Evolutionary conservation across 2,329 filamentous ascomycete species (phyloP).

Genomic region (Botrytis fabae): DNA sequence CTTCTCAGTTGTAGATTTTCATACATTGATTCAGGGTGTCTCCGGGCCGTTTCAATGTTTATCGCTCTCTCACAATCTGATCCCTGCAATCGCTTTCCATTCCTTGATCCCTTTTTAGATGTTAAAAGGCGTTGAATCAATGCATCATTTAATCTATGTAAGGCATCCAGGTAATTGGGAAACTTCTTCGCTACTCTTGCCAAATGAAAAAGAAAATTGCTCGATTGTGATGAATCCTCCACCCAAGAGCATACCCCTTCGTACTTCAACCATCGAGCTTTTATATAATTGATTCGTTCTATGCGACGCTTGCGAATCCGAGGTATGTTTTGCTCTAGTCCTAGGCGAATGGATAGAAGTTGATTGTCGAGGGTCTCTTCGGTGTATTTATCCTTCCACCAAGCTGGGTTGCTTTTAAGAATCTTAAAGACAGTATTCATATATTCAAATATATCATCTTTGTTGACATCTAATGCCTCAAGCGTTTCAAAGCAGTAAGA

Average conservation of each 20-base stretch:
- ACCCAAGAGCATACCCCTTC: background rate
- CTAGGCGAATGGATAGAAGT: background rate
- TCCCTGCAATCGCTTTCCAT: background rate
- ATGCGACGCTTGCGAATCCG: background rate
- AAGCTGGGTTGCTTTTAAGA: background rate
- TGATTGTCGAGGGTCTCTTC: background rate
- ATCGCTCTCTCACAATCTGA: background rate
- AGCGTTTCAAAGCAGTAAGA: background rate
- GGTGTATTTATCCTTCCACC: background rate
- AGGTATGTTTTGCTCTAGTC: background rate
- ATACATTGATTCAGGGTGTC: background rate
- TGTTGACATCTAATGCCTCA: background rate
- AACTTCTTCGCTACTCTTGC: slow-evolving; percentile 4
- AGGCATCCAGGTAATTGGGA: background rate
- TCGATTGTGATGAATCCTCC: background rate
- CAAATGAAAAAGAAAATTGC: slow-evolving; percentile 13
- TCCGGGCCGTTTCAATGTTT: background rate
- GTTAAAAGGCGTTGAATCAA: background rate
- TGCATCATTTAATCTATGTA: slow-evolving; percentile 1
- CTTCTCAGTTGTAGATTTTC: background rate
- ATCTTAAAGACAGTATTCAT: slow-evolving; percentile 6
- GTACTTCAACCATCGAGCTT: background rate
- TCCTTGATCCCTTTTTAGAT: background rate
- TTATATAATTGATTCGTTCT: background rate
- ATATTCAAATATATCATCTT: background rate